phyloP scores from a whole-genome alignment of 306 rosid genomes.

The Biancaea sappan region DNA sequence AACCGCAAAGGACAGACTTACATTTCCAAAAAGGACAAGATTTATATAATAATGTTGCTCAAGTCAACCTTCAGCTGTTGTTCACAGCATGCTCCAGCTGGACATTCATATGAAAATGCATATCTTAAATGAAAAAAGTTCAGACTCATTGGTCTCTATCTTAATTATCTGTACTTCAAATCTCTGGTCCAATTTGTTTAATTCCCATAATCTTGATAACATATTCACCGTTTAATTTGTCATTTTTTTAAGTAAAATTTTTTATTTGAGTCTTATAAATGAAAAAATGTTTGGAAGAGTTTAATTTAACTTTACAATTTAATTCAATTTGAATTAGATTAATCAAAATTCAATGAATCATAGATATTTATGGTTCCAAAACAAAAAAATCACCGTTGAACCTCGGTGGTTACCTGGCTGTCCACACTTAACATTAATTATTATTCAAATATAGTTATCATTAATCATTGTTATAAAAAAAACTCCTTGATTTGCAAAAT shows the following conservation, averaged over 20 bases:
- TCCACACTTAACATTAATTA: background rate
- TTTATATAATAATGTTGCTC: background rate
- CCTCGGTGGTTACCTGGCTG: background rate
- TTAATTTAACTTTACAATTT: too few species aligned
- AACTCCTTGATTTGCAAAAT: background rate
- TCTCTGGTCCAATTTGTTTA: background rate
- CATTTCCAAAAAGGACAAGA: background rate
- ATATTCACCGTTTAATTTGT: background rate
- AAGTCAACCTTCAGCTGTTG: background rate
- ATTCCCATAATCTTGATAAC: background rate
- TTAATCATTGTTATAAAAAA: background rate
- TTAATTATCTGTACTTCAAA: background rate
- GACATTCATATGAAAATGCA: conserved; percentile 9
- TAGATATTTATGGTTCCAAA: too few species aligned
- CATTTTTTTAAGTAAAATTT: too few species aligned
- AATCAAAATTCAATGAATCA: too few species aligned
- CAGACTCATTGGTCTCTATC: conserved; percentile 26
- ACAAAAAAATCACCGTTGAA: conserved; percentile 22
- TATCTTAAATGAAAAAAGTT: background rate
- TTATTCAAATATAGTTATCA: background rate
- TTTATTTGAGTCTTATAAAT: too few species aligned
- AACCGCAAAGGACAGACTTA: background rate
- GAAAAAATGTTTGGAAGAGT: too few species aligned
- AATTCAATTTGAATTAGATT: too few species aligned
- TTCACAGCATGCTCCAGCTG: conserved; percentile 34